Evolutionary conservation across 1,139 yeast species (phyloP), one percentile per base, ranked within the genome.

Genomic region (Debaryomycetaceae sp.): DNA sequence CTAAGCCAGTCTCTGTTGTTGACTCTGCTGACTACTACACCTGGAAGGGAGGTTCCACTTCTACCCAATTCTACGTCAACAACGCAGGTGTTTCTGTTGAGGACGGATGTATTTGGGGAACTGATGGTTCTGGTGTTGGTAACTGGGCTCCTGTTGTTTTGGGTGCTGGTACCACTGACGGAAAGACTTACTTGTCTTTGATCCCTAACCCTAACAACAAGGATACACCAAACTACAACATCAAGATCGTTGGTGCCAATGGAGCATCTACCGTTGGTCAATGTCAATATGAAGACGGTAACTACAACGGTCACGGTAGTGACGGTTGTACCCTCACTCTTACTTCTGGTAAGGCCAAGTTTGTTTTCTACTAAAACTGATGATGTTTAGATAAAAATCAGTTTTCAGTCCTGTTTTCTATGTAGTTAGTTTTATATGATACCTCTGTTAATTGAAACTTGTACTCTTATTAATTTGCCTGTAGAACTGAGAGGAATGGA

Each of bases 101-200:
- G 63, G 89, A 87, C 48, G 98, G 97, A 53, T 92, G 98, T 75
- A 65, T 84, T 55, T 92, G 98, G 98, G 96, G 97, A 62, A 62
- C 79, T 34, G 58, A 75, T 9, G 87, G 89, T 49, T 74, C 88
- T 38, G 89, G 86, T 56, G 70, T 85, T 51, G 98, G 98, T 70
- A 92, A 92, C 86, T 92, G 96, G 96, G 95, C 98, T 51, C 98
- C 98, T 55, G 77, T 92, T 53, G 87, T 84, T 68, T 78, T 92
- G 54, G 98, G 98, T 64, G 87, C 98, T 44, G 98, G 98, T 59
- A 74, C 76, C 69, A 75, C 86, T 49, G 67, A 70, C 52, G 96
- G 96, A 53, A 71, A 78, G 50, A 75, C 96, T 45, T 92, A 88
- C 79, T 73, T 92, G 59, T 87, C 97, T 14, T 74, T 92, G 68